These are phyloP conservation scores for Chaetoscypha palmicola DNA, from an alignment of 2,329 filamentous ascomycete species.

Conservation along the genomic window DNA sequence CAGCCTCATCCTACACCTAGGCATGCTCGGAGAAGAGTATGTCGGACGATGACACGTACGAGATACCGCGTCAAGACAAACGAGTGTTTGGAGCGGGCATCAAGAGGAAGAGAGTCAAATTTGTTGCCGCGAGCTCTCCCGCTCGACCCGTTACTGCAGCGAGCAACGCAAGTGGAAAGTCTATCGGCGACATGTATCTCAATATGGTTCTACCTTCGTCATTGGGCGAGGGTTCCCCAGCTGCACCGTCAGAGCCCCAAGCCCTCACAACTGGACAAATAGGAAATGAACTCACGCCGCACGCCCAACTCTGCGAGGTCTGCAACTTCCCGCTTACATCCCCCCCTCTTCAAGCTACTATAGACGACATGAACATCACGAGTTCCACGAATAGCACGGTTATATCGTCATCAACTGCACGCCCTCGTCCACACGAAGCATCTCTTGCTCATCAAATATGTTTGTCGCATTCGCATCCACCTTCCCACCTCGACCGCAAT, in stretches of 20 bases:
- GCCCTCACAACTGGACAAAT: background rate
- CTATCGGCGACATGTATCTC: conserved; percentile 51
- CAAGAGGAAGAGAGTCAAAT: conserved; percentile 52
- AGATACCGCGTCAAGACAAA: conserved; percentile 50
- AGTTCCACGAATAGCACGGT: background rate
- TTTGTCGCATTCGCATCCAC: conserved; percentile 62
- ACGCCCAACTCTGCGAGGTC: conserved; percentile 41
- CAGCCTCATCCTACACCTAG: no score
- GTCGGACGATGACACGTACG: conserved; percentile 49
- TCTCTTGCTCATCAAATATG: conserved; percentile 67
- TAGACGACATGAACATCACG: background rate
- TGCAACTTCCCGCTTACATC: conserved; percentile 54
- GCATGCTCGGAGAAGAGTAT: no score
- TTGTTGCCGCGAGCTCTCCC: conserved; percentile 39
- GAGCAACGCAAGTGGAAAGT: conserved; percentile 23
- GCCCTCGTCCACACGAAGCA: conserved; percentile 43
- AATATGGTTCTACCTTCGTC: conserved; percentile 49
- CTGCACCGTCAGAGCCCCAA: background rate
- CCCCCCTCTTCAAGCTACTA: conserved; percentile 28
- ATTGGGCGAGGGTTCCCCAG: no score
- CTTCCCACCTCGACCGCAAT: conserved; percentile 62
- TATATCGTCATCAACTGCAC: conserved; percentile 2
- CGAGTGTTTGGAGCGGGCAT: conserved; percentile 56
- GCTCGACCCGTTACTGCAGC: conserved; percentile 28
- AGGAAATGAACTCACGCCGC: background rate